Evolutionary conservation across 352 stramenopile genomes (phyloP), one percentile per base, ranked within the genome.

Genomic region (Pythium dissimile): DNA sequence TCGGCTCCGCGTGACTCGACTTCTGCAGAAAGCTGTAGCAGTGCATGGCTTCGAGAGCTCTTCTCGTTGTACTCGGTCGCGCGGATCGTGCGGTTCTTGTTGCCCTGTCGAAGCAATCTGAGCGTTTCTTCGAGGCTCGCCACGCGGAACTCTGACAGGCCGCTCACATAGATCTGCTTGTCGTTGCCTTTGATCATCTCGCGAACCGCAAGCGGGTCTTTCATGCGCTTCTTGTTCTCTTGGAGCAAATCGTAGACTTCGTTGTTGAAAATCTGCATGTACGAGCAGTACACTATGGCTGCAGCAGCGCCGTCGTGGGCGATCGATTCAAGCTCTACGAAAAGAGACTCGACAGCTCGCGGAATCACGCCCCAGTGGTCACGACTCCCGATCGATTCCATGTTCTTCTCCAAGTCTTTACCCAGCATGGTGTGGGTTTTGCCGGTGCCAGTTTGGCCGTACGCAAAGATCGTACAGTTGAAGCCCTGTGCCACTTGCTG

Each of bases 221-320:
- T 77, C 63, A 76, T 79, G 8, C 72, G 66, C 27, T 70, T 54
- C n/a, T 80, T 76, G 43, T 79, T 87, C 27, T 84, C 66, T 27
- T 88, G 80, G 0, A 92, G 67, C 44, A 92, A 59, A 32, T 92
- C 82, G 44, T 73, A 90, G 3, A 92, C 72, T 43, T 92, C 78
- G 54, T 90, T 92, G 58, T 90, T 89, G 77, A 97, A 97, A 53
- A 97, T 89, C 50, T 97, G 88, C 72, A 97, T 92, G 54, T 95
- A 95, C 28, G 88, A 96, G 54, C 84, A 92, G 61, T 94, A 82
- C 7, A 97, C 84, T 1, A 89, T 65, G 12, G 57, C 57, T 6
- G 70, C 80, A 11, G 79, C 76, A 0, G 73, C 84, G 16, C 81
- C 80, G 16, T 82, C 62, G 4, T 38, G 51, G 16, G 67, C 59